Percentiles rank a stretch among this genome's conserved stretches.
These are phyloP conservation scores for Pochonia chlamydosporia DNA, from an alignment of 2,329 filamentous ascomycete species.

Conservation along the genomic window DNA sequence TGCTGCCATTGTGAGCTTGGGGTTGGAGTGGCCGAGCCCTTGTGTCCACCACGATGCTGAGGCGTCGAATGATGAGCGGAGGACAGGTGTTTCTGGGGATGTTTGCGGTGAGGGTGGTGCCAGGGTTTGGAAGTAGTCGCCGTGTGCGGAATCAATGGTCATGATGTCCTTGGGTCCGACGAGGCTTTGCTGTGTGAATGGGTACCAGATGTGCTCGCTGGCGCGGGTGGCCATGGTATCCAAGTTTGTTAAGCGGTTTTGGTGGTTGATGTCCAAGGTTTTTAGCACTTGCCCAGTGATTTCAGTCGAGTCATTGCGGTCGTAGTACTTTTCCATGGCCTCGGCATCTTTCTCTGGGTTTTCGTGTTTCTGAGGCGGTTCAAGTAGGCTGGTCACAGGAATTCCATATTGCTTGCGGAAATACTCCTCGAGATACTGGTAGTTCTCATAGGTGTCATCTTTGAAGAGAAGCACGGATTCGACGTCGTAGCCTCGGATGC, in stretches of 20 bases:
- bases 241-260: slow-evolving; percentile 49
- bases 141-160: slow-evolving; percentile 74
- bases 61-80: slow-evolving; percentile 65
- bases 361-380: slow-evolving; percentile 47
- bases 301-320: slow-evolving; percentile 31
- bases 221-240: slow-evolving; percentile 58
- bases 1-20: slow-evolving; percentile 64
- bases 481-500: slow-evolving; percentile 73
- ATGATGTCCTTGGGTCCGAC: slow-evolving; percentile 58
- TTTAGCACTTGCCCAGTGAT: slow-evolving; percentile 40
- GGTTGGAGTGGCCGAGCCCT: slow-evolving; percentile 74
- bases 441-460: slow-evolving; percentile 61
- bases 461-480: slow-evolving; percentile 64
- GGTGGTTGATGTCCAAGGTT: slow-evolving; percentile 47
- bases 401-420: slow-evolving; percentile 57
- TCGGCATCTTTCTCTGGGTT: slow-evolving; percentile 42
- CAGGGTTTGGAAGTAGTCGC: slow-evolving; percentile 68
- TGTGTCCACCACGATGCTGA: slow-evolving; percentile 93
- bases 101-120: background rate
- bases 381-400: slow-evolving; percentile 48
- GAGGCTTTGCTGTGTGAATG: slow-evolving; percentile 74
- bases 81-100: slow-evolving; percentile 9
- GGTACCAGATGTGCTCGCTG: slow-evolving; percentile 70
- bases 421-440: slow-evolving; percentile 61
- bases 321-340: slow-evolving; percentile 61